Evolutionary conservation across 495 filamentous ascomycete species (phyloP).

Genomic region (Talaromyces proteolyticus): DNA sequence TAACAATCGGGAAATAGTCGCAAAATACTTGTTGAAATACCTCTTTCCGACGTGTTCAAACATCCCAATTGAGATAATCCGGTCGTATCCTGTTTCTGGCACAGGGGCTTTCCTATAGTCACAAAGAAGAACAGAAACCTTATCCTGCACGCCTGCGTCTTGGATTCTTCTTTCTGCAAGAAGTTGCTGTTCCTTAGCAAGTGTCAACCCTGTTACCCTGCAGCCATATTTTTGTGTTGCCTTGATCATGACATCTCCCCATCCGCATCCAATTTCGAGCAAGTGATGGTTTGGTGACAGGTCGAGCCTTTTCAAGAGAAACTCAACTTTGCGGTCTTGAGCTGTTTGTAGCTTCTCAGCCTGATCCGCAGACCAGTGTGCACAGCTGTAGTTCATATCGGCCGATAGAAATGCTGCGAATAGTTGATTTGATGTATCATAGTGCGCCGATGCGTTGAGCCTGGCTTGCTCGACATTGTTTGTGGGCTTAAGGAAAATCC

Average conservation of each 20-base stretch:
- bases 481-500: slow-evolving; percentile 43
- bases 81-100: slow-evolving; percentile 54
- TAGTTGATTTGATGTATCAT: slow-evolving; percentile 70
- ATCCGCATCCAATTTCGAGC: slow-evolving; percentile 65
- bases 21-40: slow-evolving; percentile 57
- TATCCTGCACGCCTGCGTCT: slow-evolving; percentile 41
- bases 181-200: slow-evolving; percentile 55
- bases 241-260: slow-evolving; percentile 62
- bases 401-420: slow-evolving; percentile 65
- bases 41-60: slow-evolving; percentile 65
- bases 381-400: slow-evolving; percentile 74
- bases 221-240: slow-evolving; percentile 55
- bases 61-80: slow-evolving; percentile 70
- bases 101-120: slow-evolving; percentile 55
- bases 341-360: slow-evolving; percentile 55
- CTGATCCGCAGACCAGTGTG: slow-evolving; percentile 51
- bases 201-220: slow-evolving; percentile 55
- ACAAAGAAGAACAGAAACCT: slow-evolving; percentile 50
- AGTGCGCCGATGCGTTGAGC: slow-evolving; percentile 63
- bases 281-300: slow-evolving; percentile 59
- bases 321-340: slow-evolving; percentile 57
- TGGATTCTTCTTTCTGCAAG: slow-evolving; percentile 53
- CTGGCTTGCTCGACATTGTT: slow-evolving; percentile 62
- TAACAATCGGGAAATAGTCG: slow-evolving; percentile 49
- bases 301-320: slow-evolving; percentile 52